These are phyloP conservation scores for Tricholoma matsutake DNA, from an alignment of 768 basidiomycete genomes.

Conservation along the genomic window DNA sequence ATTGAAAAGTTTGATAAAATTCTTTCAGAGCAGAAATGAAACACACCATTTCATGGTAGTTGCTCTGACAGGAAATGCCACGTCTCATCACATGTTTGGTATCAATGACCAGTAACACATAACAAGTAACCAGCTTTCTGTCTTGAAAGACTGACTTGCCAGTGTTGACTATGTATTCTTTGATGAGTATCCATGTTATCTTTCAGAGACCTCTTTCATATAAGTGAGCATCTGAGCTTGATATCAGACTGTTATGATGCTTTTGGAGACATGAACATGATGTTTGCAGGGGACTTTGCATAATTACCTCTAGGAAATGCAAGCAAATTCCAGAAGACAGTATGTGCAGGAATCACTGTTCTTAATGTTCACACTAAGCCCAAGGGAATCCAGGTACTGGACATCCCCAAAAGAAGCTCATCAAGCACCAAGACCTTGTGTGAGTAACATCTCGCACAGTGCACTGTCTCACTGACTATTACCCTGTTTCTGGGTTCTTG, in stretches of 20 bases:
- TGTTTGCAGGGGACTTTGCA: neutral
- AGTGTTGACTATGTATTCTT: too few relatives aligned
- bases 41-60: constrained; percentile 22
- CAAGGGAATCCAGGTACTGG: too few relatives aligned
- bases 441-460: too few relatives aligned
- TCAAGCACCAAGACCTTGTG: too few relatives aligned
- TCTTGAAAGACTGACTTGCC: too few relatives aligned
- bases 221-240: constrained; percentile 23
- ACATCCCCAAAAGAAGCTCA: too few relatives aligned
- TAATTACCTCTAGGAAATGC: too few relatives aligned
- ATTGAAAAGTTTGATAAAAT: constrained; percentile 25
- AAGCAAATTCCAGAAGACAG: too few relatives aligned
- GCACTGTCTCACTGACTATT: too few relatives aligned
- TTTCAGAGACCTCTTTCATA: constrained; percentile 27
- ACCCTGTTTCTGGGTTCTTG: too few relatives aligned
- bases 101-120: neutral
- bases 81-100: constrained; percentile 19
- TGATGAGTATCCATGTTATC: constrained; percentile 43
- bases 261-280: constrained; percentile 32
- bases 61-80: constrained; percentile 25
- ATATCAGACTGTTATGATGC: constrained; percentile 16
- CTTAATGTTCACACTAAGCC: too few relatives aligned
- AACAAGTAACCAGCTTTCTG: constrained; percentile 5
- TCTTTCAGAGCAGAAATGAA: constrained; percentile 18
- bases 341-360: too few relatives aligned